These are phyloP conservation scores for Coemansia sp. DNA, from an alignment of 192 early-diverging fungal genomes.

Conservation along the genomic window DNA sequence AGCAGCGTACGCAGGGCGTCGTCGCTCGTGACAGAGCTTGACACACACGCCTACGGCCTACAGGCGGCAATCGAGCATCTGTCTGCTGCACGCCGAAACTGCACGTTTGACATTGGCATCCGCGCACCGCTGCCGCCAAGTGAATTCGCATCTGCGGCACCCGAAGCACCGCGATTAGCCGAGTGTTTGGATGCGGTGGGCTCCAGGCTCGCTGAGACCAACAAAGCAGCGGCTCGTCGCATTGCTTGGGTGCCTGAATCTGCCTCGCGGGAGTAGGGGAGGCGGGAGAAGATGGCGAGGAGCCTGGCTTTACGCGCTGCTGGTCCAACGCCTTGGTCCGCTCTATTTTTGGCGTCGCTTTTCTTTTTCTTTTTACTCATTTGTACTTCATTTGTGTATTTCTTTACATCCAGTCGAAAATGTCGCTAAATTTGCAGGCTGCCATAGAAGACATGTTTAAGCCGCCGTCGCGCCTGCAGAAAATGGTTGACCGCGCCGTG, in stretches of 20 bases:
- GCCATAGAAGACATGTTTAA: conserved; percentile 48
- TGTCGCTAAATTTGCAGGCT: conserved; percentile 40
- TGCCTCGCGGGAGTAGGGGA: too few relatives aligned
- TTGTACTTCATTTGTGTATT: neutral
- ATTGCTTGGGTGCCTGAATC: too few relatives aligned
- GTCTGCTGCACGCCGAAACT: conserved; percentile 21
- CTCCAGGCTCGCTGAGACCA: too few relatives aligned
- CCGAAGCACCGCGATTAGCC: too few relatives aligned
- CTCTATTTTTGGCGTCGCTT: too few relatives aligned
- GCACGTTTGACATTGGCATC: conserved; percentile 27
- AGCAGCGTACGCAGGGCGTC: conserved; percentile 6
- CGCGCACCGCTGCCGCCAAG: neutral
- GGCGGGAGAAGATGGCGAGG: too few relatives aligned
- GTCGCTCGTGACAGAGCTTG: conserved; percentile 35
- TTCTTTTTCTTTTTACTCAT: neutral
- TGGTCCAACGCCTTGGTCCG: too few relatives aligned
- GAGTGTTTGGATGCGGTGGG: too few relatives aligned
- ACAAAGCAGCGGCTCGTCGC: too few relatives aligned
- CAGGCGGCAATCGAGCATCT: conserved; percentile 24
- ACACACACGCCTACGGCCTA: conserved; percentile 33
- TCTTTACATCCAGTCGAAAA: conserved; percentile 6
- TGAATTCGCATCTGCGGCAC: neutral
- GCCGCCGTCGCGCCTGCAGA: conserved; percentile 44
- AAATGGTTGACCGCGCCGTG: conserved; percentile 73
- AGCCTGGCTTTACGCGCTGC: too few relatives aligned